These are phyloP conservation scores for Cudoniella acicularis DNA, from an alignment of 495 filamentous ascomycete genomes.

Conservation along the genomic window DNA sequence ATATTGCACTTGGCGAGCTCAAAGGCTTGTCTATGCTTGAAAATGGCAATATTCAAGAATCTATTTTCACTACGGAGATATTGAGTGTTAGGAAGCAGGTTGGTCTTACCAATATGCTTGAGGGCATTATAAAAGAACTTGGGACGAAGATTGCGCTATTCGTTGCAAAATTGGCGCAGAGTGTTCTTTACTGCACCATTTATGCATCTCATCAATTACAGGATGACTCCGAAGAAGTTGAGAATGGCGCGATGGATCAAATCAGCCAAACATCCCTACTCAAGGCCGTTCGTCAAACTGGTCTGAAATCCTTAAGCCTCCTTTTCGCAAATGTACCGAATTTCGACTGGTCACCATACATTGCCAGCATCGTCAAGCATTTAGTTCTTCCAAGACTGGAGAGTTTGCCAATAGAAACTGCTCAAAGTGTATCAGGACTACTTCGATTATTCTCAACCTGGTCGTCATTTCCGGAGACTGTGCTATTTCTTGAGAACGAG, in stretches of 20 bases:
- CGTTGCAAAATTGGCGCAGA: constrained; percentile 59
- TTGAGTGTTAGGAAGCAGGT: constrained; percentile 72
- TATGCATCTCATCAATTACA: constrained; percentile 59
- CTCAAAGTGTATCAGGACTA: constrained; percentile 79
- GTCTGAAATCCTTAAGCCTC: constrained; percentile 72
- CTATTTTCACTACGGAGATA: constrained; percentile 47
- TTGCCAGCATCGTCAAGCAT: constrained; percentile 65
- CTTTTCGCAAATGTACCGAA: constrained; percentile 66
- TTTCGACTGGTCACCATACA: constrained; percentile 68
- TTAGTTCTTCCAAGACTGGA: constrained; percentile 72
- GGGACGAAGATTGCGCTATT: constrained; percentile 63
- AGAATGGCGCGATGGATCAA: constrained; percentile 40
- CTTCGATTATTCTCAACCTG: constrained; percentile 79
- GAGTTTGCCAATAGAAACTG: constrained; percentile 79
- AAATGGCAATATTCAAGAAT: constrained; percentile 42
- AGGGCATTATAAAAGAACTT: constrained; percentile 80
- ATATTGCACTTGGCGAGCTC: constrained; percentile 75
- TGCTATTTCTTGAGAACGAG: constrained; percentile 66
- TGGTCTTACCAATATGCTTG: constrained; percentile 85
- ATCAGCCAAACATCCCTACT: constrained; percentile 51
- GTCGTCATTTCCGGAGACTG: constrained; percentile 62
- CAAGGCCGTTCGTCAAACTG: constrained; percentile 67
- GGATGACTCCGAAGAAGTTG: constrained; percentile 29
- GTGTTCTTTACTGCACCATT: constrained; percentile 74
- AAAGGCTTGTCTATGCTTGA: constrained; percentile 52